phyloP scores from a whole-genome alignment of 495 filamentous ascomycete species.

The Neurospora tetrasperma region DNA sequence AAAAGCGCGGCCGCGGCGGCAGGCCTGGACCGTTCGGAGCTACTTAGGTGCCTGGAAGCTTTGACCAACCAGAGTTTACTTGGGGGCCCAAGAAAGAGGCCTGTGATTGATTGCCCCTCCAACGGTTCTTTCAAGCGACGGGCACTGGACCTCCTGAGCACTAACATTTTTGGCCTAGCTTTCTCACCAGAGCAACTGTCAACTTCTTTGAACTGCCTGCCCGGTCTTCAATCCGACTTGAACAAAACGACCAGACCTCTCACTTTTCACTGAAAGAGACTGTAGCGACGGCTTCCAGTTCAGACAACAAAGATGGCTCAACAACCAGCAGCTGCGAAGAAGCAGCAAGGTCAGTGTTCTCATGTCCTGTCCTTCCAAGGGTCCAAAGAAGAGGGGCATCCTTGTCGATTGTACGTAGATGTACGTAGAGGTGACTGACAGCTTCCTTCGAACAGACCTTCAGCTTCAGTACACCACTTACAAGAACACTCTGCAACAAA shows the following conservation, averaged over 20 bases:
- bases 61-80: constrained; percentile 6
- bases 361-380: too few species aligned
- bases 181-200: neutral
- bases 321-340: constrained; percentile 44
- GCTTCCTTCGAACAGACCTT: constrained; percentile 51
- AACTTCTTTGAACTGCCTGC: neutral
- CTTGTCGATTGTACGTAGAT: too few species aligned
- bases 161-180: neutral
- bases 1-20: neutral
- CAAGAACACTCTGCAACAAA: constrained; percentile 87
- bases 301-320: constrained; percentile 27
- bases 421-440: neutral
- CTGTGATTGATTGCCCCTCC: neutral
- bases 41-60: constrained; percentile 11
- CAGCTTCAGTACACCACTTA: constrained; percentile 89
- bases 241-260: neutral
- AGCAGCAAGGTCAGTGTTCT: constrained; percentile 58
- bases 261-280: neutral
- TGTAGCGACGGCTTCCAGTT: neutral
- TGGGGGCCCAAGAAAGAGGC: neutral
- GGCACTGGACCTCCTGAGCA: neutral
- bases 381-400: too few species aligned
- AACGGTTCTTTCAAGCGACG: neutral
- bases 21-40: neutral
- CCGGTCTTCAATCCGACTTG: neutral